Evolutionary conservation across 192 early-diverging fungal genomes (phyloP), one percentile per base, ranked within the genome.

Genomic region (Coemansia sp.): DNA sequence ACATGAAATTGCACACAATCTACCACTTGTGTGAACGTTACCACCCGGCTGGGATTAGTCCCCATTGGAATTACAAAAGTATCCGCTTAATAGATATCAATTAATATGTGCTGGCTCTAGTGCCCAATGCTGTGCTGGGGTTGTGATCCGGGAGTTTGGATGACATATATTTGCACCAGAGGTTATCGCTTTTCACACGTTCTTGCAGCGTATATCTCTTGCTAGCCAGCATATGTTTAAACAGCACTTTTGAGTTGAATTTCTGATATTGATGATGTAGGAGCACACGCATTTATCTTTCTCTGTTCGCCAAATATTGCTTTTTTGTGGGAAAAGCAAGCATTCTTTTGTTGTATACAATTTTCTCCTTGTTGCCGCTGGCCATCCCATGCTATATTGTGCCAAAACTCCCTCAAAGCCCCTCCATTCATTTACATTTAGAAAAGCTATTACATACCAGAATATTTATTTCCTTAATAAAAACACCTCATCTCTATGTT

Each of bases 211-310:
- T 54, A 25, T 54, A 17, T 25, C 32, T 32, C 32, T 54, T 32
- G 25, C 7, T 25, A 32, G 5, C 51, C 32, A 22, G 51, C 12
- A 25, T 7, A 19, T 54, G 51, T 22, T 54, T 54, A 22, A 25
- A 9, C 51, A 54, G 20, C 20, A 32, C 32, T 32, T 54, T 7
- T 14, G 10, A 10, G 22, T 12, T 8, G 25, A 17, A 25, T 54
- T 54, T 7, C 48, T 50, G 48, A 50, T 50, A 50, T 50, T 17
- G 51, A 54, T 54, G 51, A 54, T 54, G 51, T 54, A 54, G 5
- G 51, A 54, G 5, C 5, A 54, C 14, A 12, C 11, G 22, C 51
- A 54, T 54, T 54, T 54, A 54, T 54, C 51, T 7, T 54, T 54
- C 51, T 25, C 19, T 54, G 9, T 54, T 54, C 51, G 22, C 51